Evolutionary conservation across 345 rosid genomes (phyloP), one percentile per base, ranked within the genome.

Genomic region (Psidium guajava): DNA sequence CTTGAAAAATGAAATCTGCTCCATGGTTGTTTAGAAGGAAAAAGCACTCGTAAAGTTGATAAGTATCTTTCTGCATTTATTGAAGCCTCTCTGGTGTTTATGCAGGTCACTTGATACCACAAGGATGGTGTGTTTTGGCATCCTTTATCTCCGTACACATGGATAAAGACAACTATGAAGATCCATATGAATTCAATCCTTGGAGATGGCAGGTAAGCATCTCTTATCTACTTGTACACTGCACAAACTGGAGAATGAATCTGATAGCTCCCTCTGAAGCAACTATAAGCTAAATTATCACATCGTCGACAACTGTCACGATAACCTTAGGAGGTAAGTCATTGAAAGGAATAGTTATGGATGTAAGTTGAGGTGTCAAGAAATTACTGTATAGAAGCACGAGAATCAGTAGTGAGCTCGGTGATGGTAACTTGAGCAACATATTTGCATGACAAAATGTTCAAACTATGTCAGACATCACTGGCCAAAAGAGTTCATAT

Each of bases 121-220:
- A 94, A 88, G 99, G 99, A 83, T 97, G 99, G 98, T 94, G 99
- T 81, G 95, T 96, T 42, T 83, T 97, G 92, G 87, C 99, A 87
- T 96, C 98, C 86, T 94, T 97, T 64, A 90, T 86, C 75, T 93
- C 99, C 6, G 95, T 97, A 89, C 99, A 97, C 91, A 96, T 96
- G 98, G 95, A 95, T 86, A 95, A 93, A 82, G 93, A 94, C 82
- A 92, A 84, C 83, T 97, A 94, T 85, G 92, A 93, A 74, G 90
- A 96, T 80, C 99, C 99, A 22, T 95, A 90, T 85, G 84, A 86
- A 42, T 97, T 97, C 88, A 90, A 96, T 90, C 99, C 99, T 32
- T 95, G 96, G 98, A 93, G 99, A 95, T 97, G 99, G 99, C 97
- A 94, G 93, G 98, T 94, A 92, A 56, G 59, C 59, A 24, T 56